Evolutionary conservation across 768 basidiomycete genomes (phyloP).

Genomic region (Psilocybe subaeruginosa): DNA sequence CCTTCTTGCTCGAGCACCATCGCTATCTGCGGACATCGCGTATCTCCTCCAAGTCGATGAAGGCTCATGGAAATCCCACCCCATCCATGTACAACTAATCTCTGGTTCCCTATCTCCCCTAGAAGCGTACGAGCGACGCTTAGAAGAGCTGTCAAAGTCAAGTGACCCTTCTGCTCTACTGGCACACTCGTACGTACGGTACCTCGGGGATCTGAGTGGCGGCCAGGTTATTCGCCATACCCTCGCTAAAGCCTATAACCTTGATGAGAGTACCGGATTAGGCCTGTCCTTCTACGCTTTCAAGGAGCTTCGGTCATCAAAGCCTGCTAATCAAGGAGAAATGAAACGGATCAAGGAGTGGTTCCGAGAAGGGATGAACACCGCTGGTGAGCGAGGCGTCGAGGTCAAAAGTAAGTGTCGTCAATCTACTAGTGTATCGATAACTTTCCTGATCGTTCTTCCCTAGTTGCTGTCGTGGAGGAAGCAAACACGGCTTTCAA

Average conservation of each 20-base stretch:
- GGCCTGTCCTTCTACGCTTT: constrained; percentile 75
- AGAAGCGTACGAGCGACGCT: constrained; percentile 52
- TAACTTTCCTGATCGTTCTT: background rate
- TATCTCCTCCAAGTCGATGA: constrained; percentile 57
- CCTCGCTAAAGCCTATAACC: constrained; percentile 67
- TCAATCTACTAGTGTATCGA: background rate
- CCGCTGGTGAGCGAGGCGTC: constrained; percentile 43
- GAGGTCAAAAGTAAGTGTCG: constrained; percentile 43
- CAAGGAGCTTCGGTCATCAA: constrained; percentile 51
- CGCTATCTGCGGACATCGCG: constrained; percentile 69
- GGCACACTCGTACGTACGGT: constrained; percentile 82
- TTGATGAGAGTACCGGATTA: constrained; percentile 52
- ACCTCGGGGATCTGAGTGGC: constrained; percentile 80
- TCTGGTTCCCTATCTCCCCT: constrained; percentile 49
- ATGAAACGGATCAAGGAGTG: constrained; percentile 77
- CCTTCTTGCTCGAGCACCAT: constrained; percentile 61
- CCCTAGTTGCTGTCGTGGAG: constrained; percentile 44
- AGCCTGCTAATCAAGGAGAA: constrained; percentile 53
- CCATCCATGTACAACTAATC: constrained; percentile 50
- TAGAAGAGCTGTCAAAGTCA: constrained; percentile 49
- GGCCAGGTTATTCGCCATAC: constrained; percentile 70
- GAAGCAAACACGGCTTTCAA: constrained; percentile 54
- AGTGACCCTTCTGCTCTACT: constrained; percentile 57
- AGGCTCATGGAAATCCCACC: constrained; percentile 56
- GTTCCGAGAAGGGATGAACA: constrained; percentile 61